These are phyloP conservation scores for Mortierella claussenii DNA, from an alignment of 192 early-diverging fungal species.

Conservation along the genomic window DNA sequence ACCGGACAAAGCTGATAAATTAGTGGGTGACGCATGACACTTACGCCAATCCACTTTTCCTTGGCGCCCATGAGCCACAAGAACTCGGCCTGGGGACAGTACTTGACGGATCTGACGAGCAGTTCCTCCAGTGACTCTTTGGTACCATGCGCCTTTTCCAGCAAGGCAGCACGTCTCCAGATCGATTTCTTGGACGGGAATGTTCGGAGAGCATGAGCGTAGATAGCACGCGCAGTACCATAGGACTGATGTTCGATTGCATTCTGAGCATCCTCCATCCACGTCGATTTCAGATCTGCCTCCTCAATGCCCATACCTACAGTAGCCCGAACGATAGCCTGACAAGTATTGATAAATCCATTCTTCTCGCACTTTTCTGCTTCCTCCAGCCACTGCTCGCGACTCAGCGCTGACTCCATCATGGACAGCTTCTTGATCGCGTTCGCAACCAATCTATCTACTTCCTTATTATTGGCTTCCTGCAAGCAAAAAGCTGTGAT, in stretches of 20 bases:
- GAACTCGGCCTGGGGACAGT: constrained; percentile 91
- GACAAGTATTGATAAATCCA: constrained; percentile 79
- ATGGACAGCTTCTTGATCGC: constrained; percentile 76
- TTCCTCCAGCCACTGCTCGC: constrained; percentile 92
- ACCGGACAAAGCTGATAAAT: too few relatives aligned
- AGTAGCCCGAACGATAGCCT: constrained; percentile 85
- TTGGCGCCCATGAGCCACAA: constrained; percentile 98
- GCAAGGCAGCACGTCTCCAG: constrained; percentile 86
- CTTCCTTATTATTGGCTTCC: constrained; percentile 71
- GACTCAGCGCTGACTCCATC: constrained; percentile 73
- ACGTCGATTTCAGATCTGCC: constrained; percentile 80
- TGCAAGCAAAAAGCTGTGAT: constrained; percentile 91
- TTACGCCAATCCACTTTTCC: constrained; percentile 85
- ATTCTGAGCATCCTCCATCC: constrained; percentile 92
- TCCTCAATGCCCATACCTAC: constrained; percentile 81
- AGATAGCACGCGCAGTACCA: constrained; percentile 89
- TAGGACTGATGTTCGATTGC: constrained; percentile 67
- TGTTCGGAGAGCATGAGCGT: constrained; percentile 79
- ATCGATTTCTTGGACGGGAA: constrained; percentile 84
- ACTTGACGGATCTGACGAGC: constrained; percentile 84
- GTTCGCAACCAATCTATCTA: constrained; percentile 74
- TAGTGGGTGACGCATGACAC: too few relatives aligned
- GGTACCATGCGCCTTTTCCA: constrained; percentile 89
- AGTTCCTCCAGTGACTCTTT: constrained; percentile 78
- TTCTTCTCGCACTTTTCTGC: constrained; percentile 86